These are phyloP conservation scores for Leishmania tarentolae DNA, from an alignment of 208 protist genomes.

Conservation along the genomic window DNA sequence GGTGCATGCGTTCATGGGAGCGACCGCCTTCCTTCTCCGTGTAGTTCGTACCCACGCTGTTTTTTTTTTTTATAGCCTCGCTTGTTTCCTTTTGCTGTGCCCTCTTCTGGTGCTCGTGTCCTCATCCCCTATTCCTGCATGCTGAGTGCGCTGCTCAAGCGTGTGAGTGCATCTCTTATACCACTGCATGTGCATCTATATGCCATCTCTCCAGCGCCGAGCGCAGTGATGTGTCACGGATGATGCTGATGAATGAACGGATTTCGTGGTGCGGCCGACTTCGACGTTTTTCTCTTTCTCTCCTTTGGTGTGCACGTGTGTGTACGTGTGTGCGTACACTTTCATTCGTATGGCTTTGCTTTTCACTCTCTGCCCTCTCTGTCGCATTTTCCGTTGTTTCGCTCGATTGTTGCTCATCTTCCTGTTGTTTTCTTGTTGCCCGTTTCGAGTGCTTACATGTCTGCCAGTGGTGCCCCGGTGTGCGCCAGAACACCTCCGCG, in stretches of 20 bases:
- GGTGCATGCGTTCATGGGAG: not conserved
- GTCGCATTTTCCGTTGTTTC: too few relatives aligned
- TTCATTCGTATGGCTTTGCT: not conserved
- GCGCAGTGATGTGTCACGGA: not conserved
- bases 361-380: too few relatives aligned
- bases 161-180: not conserved
- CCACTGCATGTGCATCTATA: not conserved
- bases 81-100: not conserved
- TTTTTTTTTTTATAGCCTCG: not conserved
- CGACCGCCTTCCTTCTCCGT: not conserved
- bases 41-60: not conserved
- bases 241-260: not conserved
- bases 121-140: not conserved
- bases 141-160: not conserved
- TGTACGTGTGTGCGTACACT: not conserved
- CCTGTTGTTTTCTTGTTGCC: too few relatives aligned
- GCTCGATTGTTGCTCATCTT: too few relatives aligned
- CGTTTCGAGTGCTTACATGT: too few relatives aligned
- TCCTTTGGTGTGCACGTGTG: not conserved
- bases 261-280: not conserved
- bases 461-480: too few relatives aligned
- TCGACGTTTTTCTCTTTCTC: not conserved
- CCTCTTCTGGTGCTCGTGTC: not conserved
- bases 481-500: too few relatives aligned
- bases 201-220: not conserved